Evolutionary conservation across 805 yeast species (phyloP).

Genomic region (Wickerhamiella cacticola): DNA sequence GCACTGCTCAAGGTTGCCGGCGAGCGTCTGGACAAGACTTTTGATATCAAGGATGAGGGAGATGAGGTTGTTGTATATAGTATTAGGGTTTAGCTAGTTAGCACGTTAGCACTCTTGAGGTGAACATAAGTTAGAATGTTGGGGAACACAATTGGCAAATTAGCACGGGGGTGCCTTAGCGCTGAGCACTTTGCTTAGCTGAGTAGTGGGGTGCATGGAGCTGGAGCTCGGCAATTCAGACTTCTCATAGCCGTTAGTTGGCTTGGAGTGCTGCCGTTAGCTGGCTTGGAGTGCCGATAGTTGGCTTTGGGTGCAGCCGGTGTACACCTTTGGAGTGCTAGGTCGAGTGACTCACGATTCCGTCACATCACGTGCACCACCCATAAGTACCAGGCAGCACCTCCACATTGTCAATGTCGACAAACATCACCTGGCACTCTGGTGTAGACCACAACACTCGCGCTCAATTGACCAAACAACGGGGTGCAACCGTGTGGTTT

Average conservation of each 20-base stretch:
- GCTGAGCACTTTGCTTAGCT: no score
- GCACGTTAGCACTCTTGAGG: no score
- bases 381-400: not conserved
- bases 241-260: no score
- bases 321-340: no score
- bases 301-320: no score
- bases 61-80: constrained; percentile 5
- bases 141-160: not conserved
- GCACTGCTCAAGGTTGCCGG: constrained; percentile 14
- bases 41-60: constrained; percentile 2
- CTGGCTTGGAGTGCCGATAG: no score
- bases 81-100: not conserved
- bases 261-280: no score
- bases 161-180: no score
- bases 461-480: constrained; percentile 54
- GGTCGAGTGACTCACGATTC: constrained; percentile 2
- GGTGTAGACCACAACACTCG: constrained; percentile 81
- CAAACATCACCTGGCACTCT: constrained; percentile 93
- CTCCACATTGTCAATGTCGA: constrained; percentile 62
- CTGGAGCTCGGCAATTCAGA: no score
- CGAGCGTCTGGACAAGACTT: not conserved
- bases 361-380: constrained; percentile 7
- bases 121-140: not conserved
- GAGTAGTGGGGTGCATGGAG: no score
- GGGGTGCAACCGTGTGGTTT: constrained; percentile 87